Evolutionary conservation across 2,329 filamentous ascomycete species (phyloP), one percentile per base, ranked within the genome.

Genomic region (Helminthosporium solani): DNA sequence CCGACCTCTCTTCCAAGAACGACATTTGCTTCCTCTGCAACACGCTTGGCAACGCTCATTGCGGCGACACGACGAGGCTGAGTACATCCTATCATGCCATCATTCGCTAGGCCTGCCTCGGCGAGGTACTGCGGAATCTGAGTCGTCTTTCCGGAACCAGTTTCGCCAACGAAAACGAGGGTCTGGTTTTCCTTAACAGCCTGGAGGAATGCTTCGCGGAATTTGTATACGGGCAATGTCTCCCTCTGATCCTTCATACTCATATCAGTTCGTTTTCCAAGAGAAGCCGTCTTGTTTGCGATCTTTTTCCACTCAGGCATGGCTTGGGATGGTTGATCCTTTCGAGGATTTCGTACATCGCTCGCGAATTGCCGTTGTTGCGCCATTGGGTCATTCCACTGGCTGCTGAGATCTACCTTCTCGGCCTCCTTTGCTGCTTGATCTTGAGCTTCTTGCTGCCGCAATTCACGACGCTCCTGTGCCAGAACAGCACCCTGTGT

Each of bases 311-410:
- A 97, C 70, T 97, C 94, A 0, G 94, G 92, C 12, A 95, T 78
- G 5, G 83, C 80, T 12, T 89, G 87, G 0, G 75, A 75, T 1
- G 82, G 71, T 56, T 82, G 81, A 3, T 79, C 74, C 31, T 75
- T 74, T 52, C 84, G 83, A 1, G 85, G 58, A 52, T 82, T 86
- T 44, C 89, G 82, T 40, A 97, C 69, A 56, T 97, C 94, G 55
- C 86, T 86, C 1, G 94, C 94, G 71, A 99, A 99, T 55, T 94
- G 86, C 44, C 87, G 81, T 66, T 91, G 83, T 54, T 94, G 87
- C 12, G 90, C 86, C 91, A 99, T 96, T 0, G 94, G 94, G 67
- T 99, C 94, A 47, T 96, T 87, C 95, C 95, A 99, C 69, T 96
- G 90, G 11, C 88, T 84, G 42, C 86, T 84, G 2, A 99, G 76